Evolutionary conservation across 768 basidiomycete species (phyloP).

Genomic region (Russula compacta): DNA sequence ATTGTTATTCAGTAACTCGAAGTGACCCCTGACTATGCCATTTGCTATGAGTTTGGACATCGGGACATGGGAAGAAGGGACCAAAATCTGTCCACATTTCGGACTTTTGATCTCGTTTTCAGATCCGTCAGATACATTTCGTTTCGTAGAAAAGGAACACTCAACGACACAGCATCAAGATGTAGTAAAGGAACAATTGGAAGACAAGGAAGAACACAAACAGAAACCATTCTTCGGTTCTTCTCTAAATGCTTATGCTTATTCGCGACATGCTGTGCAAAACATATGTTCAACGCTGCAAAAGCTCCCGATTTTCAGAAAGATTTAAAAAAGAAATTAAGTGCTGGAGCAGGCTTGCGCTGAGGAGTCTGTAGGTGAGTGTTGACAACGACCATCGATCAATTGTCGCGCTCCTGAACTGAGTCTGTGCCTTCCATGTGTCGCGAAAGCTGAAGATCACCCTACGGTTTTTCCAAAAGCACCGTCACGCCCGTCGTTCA

Average conservation of each 20-base stretch:
- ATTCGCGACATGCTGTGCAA: constrained; percentile 2
- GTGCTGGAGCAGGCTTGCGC: not conserved
- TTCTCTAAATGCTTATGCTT: constrained; percentile 6
- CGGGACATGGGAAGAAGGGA: not conserved
- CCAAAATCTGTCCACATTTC: not conserved
- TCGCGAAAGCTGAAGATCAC: constrained; percentile 15
- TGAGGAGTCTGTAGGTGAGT: not conserved
- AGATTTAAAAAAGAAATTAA: no score
- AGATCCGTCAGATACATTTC: not conserved
- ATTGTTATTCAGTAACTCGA: not conserved
- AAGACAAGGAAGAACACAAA: not conserved
- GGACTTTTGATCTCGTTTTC: not conserved
- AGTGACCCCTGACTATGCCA: constrained; percentile 9
- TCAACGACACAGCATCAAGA: not conserved
- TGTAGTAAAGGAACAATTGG: not conserved
- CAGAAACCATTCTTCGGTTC: not conserved
- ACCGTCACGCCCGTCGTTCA: not conserved
- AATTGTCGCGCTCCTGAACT: not conserved
- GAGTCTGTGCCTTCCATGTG: not conserved
- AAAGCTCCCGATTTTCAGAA: not conserved
- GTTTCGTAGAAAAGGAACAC: not conserved
- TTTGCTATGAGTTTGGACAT: not conserved
- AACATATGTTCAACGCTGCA: not conserved
- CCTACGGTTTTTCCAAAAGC: not conserved
- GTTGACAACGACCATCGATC: not conserved